Conservation (phyloP, 306 rosid species). For the Glycyrrhiza uralensis region DNA sequence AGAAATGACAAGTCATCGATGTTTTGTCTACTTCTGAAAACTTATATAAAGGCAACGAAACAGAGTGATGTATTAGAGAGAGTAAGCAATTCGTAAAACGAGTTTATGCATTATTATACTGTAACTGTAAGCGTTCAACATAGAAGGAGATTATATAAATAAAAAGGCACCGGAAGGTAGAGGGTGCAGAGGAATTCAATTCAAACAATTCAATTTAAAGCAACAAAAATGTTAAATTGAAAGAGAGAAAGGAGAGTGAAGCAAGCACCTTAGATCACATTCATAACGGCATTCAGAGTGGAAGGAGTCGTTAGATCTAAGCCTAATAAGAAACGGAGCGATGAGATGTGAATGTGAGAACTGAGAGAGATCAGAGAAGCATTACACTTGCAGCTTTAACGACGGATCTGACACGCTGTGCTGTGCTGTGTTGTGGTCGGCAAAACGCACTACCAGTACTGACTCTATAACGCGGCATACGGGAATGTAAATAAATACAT, state of each 20-base stretch:
- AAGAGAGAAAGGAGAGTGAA: background rate
- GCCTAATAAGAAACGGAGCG: background rate
- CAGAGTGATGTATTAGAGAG: background rate
- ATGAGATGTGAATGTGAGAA: too few species aligned
- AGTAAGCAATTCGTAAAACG: background rate
- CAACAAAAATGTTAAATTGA: too few species aligned
- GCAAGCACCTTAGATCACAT: slow-evolving; percentile 10
- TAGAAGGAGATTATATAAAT: background rate
- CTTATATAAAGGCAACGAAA: background rate
- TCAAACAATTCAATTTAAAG: too few species aligned
- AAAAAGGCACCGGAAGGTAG: background rate
- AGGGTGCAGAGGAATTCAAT: background rate
- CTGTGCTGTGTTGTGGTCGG: too few species aligned
- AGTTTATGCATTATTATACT: background rate
- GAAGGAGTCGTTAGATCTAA: slow-evolving; percentile 15
- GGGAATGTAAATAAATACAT: too few species aligned
- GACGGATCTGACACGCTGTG: slow-evolving; percentile 5
- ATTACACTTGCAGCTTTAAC: background rate
- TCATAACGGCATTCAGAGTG: background rate
- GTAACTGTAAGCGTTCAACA: background rate
- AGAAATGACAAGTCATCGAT: background rate
- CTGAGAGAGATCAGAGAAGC: background rate
- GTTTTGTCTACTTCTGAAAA: background rate
- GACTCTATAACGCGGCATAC: background rate
- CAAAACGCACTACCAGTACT: background rate